Conservation (phyloP, 2,329 filamentous ascomycete genomes). For the Didymella pomorum region DNA sequence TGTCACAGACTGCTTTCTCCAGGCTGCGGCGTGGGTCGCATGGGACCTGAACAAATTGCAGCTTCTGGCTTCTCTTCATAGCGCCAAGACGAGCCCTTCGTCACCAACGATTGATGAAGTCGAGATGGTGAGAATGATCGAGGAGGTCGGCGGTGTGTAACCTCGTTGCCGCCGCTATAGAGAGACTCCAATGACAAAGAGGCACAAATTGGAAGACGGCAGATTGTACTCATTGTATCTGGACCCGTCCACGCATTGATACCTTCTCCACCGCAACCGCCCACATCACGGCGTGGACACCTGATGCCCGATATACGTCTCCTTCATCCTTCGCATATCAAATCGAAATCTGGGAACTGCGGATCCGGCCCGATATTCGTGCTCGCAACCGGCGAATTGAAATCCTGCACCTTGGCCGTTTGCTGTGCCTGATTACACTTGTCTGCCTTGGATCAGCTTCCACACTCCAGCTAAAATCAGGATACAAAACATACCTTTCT, state of each 20-base stretch:
- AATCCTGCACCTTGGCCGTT: constrained; percentile 40
- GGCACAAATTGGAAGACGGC: not conserved
- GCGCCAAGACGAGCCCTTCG: not conserved
- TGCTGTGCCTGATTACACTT: constrained; percentile 41
- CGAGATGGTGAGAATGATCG: constrained; percentile 2
- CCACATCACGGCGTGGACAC: not conserved
- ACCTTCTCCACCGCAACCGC: not conserved
- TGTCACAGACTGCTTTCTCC: constrained; percentile 79
- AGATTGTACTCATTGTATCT: not conserved
- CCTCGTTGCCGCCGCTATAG: not conserved
- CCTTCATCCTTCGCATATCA: constrained; percentile 43
- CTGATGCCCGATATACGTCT: not conserved
- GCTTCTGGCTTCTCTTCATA: constrained; percentile 5
- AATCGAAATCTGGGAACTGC: constrained; percentile 49
- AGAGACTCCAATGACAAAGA: not conserved
- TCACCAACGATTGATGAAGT: not conserved
- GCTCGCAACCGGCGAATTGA: constrained; percentile 34
- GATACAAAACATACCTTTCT: constrained; percentile 28
- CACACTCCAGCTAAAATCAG: not conserved
- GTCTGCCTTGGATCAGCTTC: constrained; percentile 23
- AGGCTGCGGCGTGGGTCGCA: constrained; percentile 77
- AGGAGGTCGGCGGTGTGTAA: not conserved
- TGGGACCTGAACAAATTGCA: constrained; percentile 70
- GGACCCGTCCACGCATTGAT: not conserved
- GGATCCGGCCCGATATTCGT: constrained; percentile 50